Conservation (phyloP, 1,284 basidiomycete genomes). For the Hemileia vastatrix region DNA sequence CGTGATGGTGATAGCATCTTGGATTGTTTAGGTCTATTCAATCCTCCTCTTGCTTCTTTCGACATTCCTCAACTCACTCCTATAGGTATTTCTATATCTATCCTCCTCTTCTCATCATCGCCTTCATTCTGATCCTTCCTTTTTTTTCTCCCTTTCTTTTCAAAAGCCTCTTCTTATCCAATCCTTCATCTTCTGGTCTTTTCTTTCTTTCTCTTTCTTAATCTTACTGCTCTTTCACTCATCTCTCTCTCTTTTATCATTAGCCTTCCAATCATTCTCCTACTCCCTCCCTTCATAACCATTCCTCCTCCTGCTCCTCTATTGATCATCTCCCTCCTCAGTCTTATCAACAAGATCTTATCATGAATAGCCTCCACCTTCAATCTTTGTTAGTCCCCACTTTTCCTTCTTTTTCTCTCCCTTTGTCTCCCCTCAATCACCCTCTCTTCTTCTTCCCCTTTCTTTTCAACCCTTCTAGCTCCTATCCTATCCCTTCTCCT, state of each 20-base stretch:
- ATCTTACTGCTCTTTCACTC: not conserved
- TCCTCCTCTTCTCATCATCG: not conserved
- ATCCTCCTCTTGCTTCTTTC: not conserved
- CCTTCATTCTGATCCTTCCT: not conserved
- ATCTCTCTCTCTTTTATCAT: not conserved
- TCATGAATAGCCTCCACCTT: no score
- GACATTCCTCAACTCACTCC: not conserved
- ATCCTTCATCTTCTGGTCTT: not conserved
- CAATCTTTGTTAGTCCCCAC: no score
- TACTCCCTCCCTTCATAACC: no score
- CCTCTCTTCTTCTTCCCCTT: not conserved
- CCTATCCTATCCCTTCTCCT: no score
- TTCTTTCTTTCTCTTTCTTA: not conserved
- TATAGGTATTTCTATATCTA: not conserved
- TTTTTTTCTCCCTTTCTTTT: not conserved
- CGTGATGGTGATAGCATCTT: slow-evolving; percentile 5
- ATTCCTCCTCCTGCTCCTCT: not conserved
- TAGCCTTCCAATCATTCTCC: not conserved
- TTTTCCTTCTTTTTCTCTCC: no score
- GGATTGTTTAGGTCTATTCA: not conserved
- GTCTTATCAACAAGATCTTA: no score
- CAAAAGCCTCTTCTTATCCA: not conserved
- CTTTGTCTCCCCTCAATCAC: not conserved
- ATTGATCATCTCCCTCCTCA: not conserved
- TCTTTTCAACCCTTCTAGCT: not conserved